phyloP scores from a whole-genome alignment of 2,329 filamentous ascomycete genomes.

The Lasiodiplodia hormozganensis region DNA sequence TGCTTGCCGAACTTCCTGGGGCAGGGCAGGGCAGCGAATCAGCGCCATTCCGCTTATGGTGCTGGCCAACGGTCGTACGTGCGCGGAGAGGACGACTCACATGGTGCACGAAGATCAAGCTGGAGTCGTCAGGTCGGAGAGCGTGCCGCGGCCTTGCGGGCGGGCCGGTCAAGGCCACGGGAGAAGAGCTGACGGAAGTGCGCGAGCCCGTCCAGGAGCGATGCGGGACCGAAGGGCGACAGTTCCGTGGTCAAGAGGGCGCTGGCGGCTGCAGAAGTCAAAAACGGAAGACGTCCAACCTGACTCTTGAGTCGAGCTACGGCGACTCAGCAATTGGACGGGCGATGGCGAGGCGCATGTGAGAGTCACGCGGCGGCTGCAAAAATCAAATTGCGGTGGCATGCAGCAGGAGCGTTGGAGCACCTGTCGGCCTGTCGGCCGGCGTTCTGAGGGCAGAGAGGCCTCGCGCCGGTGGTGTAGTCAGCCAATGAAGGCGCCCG shows the following conservation, averaged over 20 bases:
- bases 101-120: slow-evolving; percentile 24
- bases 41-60: slow-evolving; percentile 33
- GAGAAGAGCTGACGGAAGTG: neutral
- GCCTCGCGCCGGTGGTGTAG: slow-evolving; percentile 13
- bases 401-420: slow-evolving; percentile 24
- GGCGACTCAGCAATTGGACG: slow-evolving; percentile 18
- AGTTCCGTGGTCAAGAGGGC: slow-evolving; percentile 20
- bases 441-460: slow-evolving; percentile 8
- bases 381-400: slow-evolving; percentile 24
- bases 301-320: neutral
- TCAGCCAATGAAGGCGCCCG: slow-evolving; percentile 7
- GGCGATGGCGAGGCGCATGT: slow-evolving; percentile 14
- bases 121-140: slow-evolving; percentile 4
- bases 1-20: slow-evolving; percentile 99
- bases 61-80: slow-evolving; percentile 11
- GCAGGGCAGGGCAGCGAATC: slow-evolving; percentile 43
- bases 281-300: slow-evolving; percentile 17
- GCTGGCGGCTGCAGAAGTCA: slow-evolving; percentile 22
- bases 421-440: slow-evolving; percentile 20
- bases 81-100: slow-evolving; percentile 23
- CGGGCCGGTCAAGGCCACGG: slow-evolving; percentile 3
- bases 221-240: slow-evolving; percentile 16
- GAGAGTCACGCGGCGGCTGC: slow-evolving; percentile 23
- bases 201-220: slow-evolving; percentile 8
- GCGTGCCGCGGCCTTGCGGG: slow-evolving; percentile 1